Base-by-base conservation (phyloP, 2,329 filamentous ascomycete species). In the Chrysosporium keratinophilum region DNA sequence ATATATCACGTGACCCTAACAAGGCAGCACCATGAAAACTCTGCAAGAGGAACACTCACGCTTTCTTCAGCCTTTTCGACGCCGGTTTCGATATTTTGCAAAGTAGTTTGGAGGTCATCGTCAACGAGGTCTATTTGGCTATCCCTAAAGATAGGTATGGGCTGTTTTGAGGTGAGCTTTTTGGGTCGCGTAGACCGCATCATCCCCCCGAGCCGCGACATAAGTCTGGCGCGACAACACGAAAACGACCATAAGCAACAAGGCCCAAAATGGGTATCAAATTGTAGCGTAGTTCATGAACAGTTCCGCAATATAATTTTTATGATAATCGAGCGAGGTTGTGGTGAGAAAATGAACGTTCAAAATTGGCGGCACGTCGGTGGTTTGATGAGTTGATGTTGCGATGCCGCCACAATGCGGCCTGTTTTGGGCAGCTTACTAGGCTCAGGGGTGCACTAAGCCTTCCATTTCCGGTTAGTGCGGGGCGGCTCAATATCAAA, bases 31-130 rank as follows among this genome's bases (percentile, higher is more conserved):
- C 61, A 62, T 55, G 55, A 57, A 57, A 57, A 54, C 41, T 57
- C 52, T 63, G 63, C 56, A 61, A 61, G 63, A 62, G 67, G 63
- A 64, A 59, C 62, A 87, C 89, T 82, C 74, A 96, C 93, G 76
- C 91, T 91, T 81, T 97, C 90, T 74, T 98, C 93, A 60, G 84
- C 87, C 69, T 95, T 90, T 73, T 98, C 93, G 64, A 98, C 93
- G 72, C 93, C 93, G 61, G 90, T 96, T 68, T 93, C 89, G 68
- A 96, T 88, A 66, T 84, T 88, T 74, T 78, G 82, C 76, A 81
- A 87, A 69, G 85, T 85, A 63, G 85, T 86, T 68, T 91, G 83
- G 64, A 87, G 81, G 61, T 84, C 81, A 73, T 95, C 88, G 71
- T 96, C 95, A 72, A 89, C 82, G 65, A 85, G 78, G 68, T 96